A percentile compares a stretch with the other conserved stretches of the same genome.
Evolutionary conservation across 2,329 filamentous ascomycete species (phyloP).

Genomic region (Colletotrichum tropicicola): DNA sequence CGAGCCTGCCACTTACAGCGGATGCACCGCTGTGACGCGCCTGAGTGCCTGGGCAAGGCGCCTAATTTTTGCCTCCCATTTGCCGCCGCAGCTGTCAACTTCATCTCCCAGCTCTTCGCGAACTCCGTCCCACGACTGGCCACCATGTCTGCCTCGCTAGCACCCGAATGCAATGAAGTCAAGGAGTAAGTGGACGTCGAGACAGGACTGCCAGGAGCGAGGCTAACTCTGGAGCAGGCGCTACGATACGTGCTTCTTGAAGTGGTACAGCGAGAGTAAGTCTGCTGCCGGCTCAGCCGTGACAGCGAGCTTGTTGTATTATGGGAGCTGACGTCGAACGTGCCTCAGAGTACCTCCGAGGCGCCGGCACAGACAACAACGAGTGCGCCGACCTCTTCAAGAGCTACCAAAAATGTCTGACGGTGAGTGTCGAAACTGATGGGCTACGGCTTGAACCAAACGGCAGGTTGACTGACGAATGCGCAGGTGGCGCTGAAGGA

Average conservation of each 20-base stretch:
- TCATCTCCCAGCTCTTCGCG: neutral
- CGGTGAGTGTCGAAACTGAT: too few species aligned
- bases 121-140: neutral
- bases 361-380: slow-evolving; percentile 80
- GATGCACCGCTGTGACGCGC: slow-evolving; percentile 21
- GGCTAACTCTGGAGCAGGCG: slow-evolving; percentile 61
- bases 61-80: slow-evolving; percentile 21
- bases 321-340: neutral
- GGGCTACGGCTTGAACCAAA: too few species aligned
- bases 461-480: too few species aligned
- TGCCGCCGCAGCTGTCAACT: slow-evolving; percentile 8
- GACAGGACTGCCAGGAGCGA: neutral
- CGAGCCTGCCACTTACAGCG: slow-evolving; percentile 20
- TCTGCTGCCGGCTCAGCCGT: slow-evolving; percentile 31
- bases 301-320: neutral
- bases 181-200: slow-evolving; percentile 78
- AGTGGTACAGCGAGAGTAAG: slow-evolving; percentile 99
- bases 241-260: slow-evolving; percentile 97
- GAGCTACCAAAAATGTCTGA: slow-evolving; percentile 87
- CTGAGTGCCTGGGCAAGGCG: neutral
- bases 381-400: slow-evolving; percentile 90
- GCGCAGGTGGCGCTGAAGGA: slow-evolving; percentile 89
- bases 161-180: slow-evolving; percentile 92
- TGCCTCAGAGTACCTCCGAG: slow-evolving; percentile 83
- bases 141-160: slow-evolving; percentile 90